Evolutionary conservation across 2,329 filamentous ascomycete species (phyloP), one percentile per base, ranked within the genome.

Genomic region (Microdochium paspali): DNA sequence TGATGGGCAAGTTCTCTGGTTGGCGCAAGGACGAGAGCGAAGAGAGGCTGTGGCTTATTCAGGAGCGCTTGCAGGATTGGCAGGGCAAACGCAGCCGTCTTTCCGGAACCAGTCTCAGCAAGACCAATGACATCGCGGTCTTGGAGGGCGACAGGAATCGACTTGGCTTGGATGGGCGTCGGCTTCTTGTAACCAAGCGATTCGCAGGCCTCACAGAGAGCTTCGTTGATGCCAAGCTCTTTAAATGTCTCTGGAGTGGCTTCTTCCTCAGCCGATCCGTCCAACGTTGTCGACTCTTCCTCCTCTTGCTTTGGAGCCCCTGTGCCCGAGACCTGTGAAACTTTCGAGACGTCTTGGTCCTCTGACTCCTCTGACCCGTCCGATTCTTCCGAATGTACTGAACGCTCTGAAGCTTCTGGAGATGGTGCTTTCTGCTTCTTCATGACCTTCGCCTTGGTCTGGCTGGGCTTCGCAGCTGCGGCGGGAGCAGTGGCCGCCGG

Each of bases 51-150:
- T 0, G 90, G 90, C 57, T 90, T 88, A 48, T 93, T 86, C 68
- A 97, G 85, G 1, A 98, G 79, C 2, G 86, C 82, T 64, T 96
- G 90, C 2, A 98, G 77, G 32, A 98, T 94, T 1, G 93, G 93
- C 2, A 98, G 73, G 0, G 89, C 90, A 63, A 97, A 98, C 0
- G 93, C 90, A 6, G 90, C 91, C 0, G 93, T 97, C 72, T 97
- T 98, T 67, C 93, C 93, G 61, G 84, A 90, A 56, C 93, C 93
- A 0, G 93, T 98, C 68, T 98, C 91, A 26, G 93, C 93, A 46
- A 97, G 76, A 39, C 90, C 93, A 56, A 98, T 95, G 28, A 97
- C 74, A 65, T 97, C 93, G 58, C 89, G 80, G 46, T 85, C 83
- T 59, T 86, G 68, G 3, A 96, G 74, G 30, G 90, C 90, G 46